Evolutionary conservation across 83 land plant genomes (phyloP).

Genomic region (Thuja plicata): DNA sequence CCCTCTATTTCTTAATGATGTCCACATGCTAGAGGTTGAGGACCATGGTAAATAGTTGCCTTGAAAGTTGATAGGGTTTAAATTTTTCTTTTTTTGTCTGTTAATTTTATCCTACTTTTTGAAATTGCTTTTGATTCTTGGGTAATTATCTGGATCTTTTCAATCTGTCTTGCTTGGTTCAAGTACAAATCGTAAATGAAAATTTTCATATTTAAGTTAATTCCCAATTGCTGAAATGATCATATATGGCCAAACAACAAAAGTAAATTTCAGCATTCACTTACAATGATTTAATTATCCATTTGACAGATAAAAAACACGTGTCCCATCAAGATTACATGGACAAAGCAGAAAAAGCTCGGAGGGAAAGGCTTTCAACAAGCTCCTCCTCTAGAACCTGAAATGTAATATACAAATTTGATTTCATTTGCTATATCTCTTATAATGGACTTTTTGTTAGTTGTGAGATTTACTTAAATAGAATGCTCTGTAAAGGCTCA

Average conservation of each 20-base stretch:
- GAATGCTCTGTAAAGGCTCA: background rate
- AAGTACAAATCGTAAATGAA: background rate
- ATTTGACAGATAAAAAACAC: slow-evolving; percentile 50
- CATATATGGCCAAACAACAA: background rate
- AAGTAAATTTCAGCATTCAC: background rate
- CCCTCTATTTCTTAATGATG: background rate
- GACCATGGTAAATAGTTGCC: background rate
- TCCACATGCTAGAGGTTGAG: background rate
- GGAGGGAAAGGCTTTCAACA: slow-evolving; percentile 58
- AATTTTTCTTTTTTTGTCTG: background rate
- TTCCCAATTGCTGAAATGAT: background rate
- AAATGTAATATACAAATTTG: background rate
- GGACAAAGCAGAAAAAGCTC: slow-evolving; percentile 72
- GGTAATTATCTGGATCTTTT: background rate
- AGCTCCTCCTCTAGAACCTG: slow-evolving; percentile 19
- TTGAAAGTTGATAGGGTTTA: background rate
- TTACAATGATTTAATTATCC: background rate
- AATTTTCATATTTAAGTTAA: background rate
- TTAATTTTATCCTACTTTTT: background rate
- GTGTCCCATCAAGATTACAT: slow-evolving; percentile 71
- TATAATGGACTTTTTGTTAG: background rate
- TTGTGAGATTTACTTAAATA: background rate
- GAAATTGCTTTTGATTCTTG: background rate
- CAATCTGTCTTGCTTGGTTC: background rate
- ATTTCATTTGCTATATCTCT: background rate